Evolutionary conservation across 306 rosid genomes (phyloP).

Genomic region (Medicago arabica): DNA sequence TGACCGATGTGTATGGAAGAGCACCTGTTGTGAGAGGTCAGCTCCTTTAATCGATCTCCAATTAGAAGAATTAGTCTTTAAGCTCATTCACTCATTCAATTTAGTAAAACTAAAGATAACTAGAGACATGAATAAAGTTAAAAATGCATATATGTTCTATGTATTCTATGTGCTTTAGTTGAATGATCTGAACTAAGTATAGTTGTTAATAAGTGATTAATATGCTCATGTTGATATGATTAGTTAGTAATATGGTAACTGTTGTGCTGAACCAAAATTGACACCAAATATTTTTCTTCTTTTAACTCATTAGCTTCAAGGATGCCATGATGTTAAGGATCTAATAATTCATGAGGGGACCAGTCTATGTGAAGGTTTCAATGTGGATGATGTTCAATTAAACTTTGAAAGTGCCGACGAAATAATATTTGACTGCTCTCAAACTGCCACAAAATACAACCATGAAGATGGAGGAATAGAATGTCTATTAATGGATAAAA

Average conservation of each 20-base stretch:
- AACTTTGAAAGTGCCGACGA: slow-evolving; percentile 55
- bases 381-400: slow-evolving; percentile 54
- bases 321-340: slow-evolving; percentile 55
- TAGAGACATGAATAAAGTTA: neutral
- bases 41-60: neutral
- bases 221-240: neutral
- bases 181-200: neutral
- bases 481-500: slow-evolving; percentile 64
- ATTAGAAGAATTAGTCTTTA: neutral
- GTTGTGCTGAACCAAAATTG: slow-evolving; percentile 16
- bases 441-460: slow-evolving; percentile 53
- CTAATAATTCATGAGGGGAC: slow-evolving; percentile 49
- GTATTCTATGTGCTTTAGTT: neutral
- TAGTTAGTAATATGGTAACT: neutral
- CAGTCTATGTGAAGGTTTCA: slow-evolving; percentile 59
- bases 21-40: neutral
- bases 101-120: neutral
- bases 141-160: neutral
- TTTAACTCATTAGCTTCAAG: slow-evolving; percentile 49
- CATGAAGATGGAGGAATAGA: slow-evolving; percentile 67
- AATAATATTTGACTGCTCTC: slow-evolving; percentile 58
- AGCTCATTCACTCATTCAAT: neutral
- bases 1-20: neutral
- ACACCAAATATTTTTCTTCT: neutral
- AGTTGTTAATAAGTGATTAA: neutral